Evolutionary conservation across 345 rosid genomes (phyloP).

Genomic region (Aquilaria yunnanensis): DNA sequence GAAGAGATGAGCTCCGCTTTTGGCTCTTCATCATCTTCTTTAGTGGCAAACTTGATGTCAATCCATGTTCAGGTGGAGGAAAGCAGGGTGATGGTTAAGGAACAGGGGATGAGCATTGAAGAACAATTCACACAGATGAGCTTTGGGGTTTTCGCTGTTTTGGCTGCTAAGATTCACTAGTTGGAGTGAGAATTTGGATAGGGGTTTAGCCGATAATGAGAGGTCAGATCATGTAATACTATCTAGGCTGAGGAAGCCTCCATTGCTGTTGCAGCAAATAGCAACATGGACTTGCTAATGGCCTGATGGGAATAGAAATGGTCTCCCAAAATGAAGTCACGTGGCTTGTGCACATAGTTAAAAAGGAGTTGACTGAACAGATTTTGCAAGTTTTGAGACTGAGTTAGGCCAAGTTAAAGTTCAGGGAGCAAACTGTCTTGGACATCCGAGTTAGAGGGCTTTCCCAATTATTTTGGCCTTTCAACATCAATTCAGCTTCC

Average conservation of each 20-base stretch:
- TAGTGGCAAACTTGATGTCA: conserved; percentile 58
- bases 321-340: no score
- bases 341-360: no score
- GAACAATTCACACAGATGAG: conserved; percentile 58
- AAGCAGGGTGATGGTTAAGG: conserved; percentile 15
- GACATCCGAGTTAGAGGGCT: no score
- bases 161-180: conserved; percentile 16
- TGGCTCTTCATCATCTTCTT: conserved; percentile 65
- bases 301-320: no score
- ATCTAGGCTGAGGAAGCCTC: conserved; percentile 51
- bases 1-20: conserved; percentile 41
- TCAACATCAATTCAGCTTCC: no score
- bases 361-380: no score
- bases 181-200: conserved; percentile 22
- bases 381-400: no score
- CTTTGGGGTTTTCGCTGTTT: conserved; percentile 17
- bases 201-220: conserved; percentile 49
- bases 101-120: conserved; percentile 32
- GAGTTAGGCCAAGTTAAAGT: no score
- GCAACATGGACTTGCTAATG: conserved; percentile 28
- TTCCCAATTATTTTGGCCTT: no score
- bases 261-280: conserved; percentile 45
- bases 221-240: conserved; percentile 55
- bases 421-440: no score
- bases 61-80: conserved; percentile 47